phyloP scores from a whole-genome alignment of 2,329 filamentous ascomycete genomes.

The Fusarium stilboides region DNA sequence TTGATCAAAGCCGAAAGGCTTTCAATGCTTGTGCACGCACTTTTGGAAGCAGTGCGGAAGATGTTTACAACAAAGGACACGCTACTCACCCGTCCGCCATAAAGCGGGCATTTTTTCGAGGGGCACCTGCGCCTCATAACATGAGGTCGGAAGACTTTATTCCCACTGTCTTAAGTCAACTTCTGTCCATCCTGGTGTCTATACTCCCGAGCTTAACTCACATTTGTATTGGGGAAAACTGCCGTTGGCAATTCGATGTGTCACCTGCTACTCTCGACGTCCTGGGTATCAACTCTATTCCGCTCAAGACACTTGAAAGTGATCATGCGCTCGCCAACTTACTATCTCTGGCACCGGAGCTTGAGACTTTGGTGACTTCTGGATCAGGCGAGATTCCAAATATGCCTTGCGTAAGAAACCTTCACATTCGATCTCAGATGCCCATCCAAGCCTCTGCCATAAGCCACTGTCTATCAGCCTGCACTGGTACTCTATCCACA shows the following conservation, averaged over 20 bases:
- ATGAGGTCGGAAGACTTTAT: fast-evolving
- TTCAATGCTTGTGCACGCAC: neutral
- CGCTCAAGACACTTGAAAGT: constrained; percentile 6
- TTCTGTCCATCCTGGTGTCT: constrained; percentile 1
- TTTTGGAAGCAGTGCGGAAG: neutral
- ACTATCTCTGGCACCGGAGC: neutral
- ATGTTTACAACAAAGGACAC: neutral
- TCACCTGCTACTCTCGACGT: neutral
- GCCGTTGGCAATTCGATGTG: neutral
- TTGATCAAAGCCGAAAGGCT: neutral
- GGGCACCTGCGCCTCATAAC: fast-evolving
- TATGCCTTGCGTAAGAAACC: neutral
- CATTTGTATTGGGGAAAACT: neutral
- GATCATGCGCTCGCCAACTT: neutral
- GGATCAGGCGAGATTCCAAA: fast-evolving
- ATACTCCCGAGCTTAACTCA: neutral
- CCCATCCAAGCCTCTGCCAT: neutral
- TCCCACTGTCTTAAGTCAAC: neutral
- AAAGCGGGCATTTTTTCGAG: neutral
- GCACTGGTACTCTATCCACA: neutral
- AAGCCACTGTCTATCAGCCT: neutral
- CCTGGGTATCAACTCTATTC: neutral
- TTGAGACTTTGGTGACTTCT: neutral
- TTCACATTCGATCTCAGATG: neutral
- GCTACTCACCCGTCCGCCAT: neutral